Base-by-base conservation (phyloP, 495 filamentous ascomycete species). In the Penicillium goetzii region DNA sequence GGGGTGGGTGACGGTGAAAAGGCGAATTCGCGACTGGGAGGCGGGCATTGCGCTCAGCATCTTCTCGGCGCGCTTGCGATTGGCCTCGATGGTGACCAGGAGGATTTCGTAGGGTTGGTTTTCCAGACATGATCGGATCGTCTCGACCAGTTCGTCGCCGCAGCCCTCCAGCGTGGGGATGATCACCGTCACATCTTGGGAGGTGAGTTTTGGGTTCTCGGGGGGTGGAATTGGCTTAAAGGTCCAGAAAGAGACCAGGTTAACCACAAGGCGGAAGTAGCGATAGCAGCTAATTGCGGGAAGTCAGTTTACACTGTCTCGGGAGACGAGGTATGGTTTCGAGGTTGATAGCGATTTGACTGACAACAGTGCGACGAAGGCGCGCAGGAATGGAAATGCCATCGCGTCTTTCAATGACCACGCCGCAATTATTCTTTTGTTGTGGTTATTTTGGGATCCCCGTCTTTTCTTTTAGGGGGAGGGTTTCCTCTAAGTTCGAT, bases 141-240 rank as follows among this genome's bases (percentile, higher is more conserved):
- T 89, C 66, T 86, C 82, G 32, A 80, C 78, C 59, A 90, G 70
- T 67, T 84, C 84, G 33, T 80, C 78, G 28, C 86, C 84, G 69
- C 85, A 85, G 19, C 84, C 85, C 54, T 89, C 85, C 61, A 92
- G 83, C 0, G 87, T 88, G 14, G 89, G 89, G 60, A 91, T 84
- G 65, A 92, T 88, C 41, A 92, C 86, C 25, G 89, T 89, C 62
- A 91, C 87, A 85, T 92, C 87, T 69, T 88, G 75, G 0, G 83
- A 78, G n/a, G 82, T 86, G 69, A 89, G 81, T 64, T 80, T 84
- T 12, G 89, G 88, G 34, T 86, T 83, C 26, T 86, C 81, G 14
- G 85, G 86, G 38, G 85, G 81, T 15, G 80, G 84, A 38, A 86
- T 85, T 33, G 89, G 87, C 65, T 81, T 84, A 68, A 88, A 88